Percentiles rank a stretch among this genome's conserved stretches.
Evolutionary conservation across 2,329 filamentous ascomycete genomes (phyloP).

Genomic region (Clarireedia homoeocarpa): DNA sequence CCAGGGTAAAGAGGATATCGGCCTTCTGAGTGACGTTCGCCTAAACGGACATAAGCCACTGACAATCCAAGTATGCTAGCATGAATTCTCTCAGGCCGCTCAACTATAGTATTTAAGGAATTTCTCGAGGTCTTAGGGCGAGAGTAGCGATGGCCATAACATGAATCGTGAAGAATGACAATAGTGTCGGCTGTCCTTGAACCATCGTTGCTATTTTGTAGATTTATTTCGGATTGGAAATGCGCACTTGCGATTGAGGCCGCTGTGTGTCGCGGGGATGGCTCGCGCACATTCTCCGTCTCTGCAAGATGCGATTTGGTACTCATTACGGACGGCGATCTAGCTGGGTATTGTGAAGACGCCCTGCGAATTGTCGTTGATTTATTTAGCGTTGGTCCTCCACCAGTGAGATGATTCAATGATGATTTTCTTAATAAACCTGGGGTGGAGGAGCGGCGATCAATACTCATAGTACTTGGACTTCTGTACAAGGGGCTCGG

Average conservation of each 20-base stretch:
- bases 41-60: conserved; percentile 83
- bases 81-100: conserved; percentile 84
- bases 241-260: conserved; percentile 33
- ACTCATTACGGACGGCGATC: conserved; percentile 26
- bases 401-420: conserved; percentile 34
- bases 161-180: conserved; percentile 85
- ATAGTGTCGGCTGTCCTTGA: conserved; percentile 50
- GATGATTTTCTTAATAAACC: conserved; percentile 36
- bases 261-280: conserved; percentile 38
- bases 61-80: conserved; percentile 77
- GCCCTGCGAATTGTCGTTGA: conserved; percentile 33
- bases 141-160: conserved; percentile 89
- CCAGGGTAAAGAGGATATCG: conserved; percentile 58
- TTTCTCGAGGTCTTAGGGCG: conserved; percentile 69
- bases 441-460: conserved; percentile 34
- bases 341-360: conserved; percentile 33
- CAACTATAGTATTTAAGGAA: conserved; percentile 74
- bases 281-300: conserved; percentile 23
- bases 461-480: conserved; percentile 37
- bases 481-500: conserved; percentile 29
- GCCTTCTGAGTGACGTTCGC: conserved; percentile 68
- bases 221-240: conserved; percentile 27
- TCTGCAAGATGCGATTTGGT: conserved; percentile 34
- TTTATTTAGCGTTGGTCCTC: conserved; percentile 31
- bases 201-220: conserved; percentile 21